Conservation (phyloP, 129 eudicot species). For the Gnaphalium uliginosum region DNA sequence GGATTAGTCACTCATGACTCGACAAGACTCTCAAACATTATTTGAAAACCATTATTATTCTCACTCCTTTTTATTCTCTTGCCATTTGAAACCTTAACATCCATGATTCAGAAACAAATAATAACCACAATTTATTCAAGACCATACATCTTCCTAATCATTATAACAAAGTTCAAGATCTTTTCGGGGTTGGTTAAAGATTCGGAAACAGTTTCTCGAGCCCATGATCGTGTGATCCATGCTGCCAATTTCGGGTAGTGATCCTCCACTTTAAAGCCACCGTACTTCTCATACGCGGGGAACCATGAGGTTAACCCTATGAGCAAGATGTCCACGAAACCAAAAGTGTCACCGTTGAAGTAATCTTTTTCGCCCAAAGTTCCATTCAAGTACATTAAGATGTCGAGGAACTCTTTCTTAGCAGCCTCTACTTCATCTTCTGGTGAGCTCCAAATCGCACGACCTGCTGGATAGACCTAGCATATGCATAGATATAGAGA, state of each 20-base stretch:
- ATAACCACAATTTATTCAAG: slow-evolving; percentile 36
- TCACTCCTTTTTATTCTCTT: slow-evolving; percentile 15
- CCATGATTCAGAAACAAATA: neutral
- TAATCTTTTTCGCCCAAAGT: slow-evolving; percentile 60
- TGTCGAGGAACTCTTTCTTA: slow-evolving; percentile 57
- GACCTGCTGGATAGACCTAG: slow-evolving; percentile 38
- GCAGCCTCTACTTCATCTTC: slow-evolving; percentile 55
- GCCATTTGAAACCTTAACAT: neutral
- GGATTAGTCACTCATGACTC: too few species aligned
- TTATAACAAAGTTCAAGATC: too few species aligned
- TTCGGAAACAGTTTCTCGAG: slow-evolving; percentile 33
- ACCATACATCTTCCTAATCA: slow-evolving; percentile 55
- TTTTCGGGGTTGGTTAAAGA: too few species aligned
- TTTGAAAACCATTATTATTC: slow-evolving; percentile 16
- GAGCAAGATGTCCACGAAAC: slow-evolving; percentile 55
- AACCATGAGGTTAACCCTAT: slow-evolving; percentile 62
- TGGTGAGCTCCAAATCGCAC: slow-evolving; percentile 51
- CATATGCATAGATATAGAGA: too few species aligned
- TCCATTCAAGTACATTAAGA: slow-evolving; percentile 58
- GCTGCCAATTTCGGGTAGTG: slow-evolving; percentile 56
- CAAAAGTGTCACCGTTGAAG: slow-evolving; percentile 59
- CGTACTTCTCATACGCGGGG: slow-evolving; percentile 56
- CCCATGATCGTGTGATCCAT: slow-evolving; percentile 60
- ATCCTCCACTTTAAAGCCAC: slow-evolving; percentile 64
- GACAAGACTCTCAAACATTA: slow-evolving; percentile 19